Evolutionary conservation across 2,329 filamentous ascomycete species (phyloP).

Genomic region (Zasmidium angulare): DNA sequence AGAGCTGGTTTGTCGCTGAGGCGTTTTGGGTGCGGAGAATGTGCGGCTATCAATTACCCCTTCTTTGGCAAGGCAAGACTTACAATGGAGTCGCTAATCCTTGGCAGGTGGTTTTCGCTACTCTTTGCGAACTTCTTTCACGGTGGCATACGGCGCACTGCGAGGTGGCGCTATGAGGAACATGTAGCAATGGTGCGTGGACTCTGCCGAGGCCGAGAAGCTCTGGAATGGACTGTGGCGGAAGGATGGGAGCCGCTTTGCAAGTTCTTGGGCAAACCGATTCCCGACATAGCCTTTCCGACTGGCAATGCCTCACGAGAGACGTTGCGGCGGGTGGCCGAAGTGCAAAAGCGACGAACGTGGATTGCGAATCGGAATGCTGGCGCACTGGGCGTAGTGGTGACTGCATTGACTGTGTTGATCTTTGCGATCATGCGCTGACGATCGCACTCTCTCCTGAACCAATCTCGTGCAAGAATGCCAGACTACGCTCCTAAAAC

Average conservation of each 20-base stretch:
- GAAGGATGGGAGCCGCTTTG: slow-evolving; percentile 31
- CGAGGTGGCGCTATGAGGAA: not conserved
- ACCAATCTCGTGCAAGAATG: too few species aligned
- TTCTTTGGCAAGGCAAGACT: not conserved
- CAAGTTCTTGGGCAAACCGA: slow-evolving; percentile 20
- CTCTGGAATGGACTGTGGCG: slow-evolving; percentile 25
- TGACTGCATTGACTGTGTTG: not conserved
- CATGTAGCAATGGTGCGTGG: not conserved
- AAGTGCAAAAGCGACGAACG: not conserved
- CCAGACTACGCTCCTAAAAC: too few species aligned
- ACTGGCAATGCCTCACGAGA: not conserved
- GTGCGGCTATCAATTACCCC: too few species aligned
- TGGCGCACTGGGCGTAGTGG: not conserved
- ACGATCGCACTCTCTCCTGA: too few species aligned
- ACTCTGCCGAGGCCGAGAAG: not conserved
- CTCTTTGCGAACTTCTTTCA: not conserved
- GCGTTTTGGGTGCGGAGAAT: not conserved
- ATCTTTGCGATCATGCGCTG: not conserved
- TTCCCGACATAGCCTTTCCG: not conserved
- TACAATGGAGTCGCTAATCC: not conserved
- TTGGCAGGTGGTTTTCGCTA: not conserved
- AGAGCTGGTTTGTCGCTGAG: not conserved
- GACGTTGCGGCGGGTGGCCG: not conserved
- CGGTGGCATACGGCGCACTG: not conserved
- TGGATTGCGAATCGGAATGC: not conserved